Base-by-base conservation (phyloP, 495 filamentous ascomycete genomes). In the Xylaria bambusicola region DNA sequence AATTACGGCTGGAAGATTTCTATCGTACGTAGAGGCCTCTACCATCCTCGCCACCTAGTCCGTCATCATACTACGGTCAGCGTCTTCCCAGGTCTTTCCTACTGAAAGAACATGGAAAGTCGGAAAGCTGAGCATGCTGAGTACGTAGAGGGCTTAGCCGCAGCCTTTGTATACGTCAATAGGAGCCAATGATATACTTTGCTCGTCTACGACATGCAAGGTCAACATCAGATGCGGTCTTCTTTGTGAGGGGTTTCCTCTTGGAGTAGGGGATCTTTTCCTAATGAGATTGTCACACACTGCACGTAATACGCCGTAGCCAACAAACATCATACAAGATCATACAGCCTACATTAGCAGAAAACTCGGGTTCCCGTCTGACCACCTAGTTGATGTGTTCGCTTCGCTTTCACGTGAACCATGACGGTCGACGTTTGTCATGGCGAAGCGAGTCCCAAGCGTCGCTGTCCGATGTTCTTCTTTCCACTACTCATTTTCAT, bases 301-400 rank as follows among this genome's bases (percentile, higher is more conserved):
- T 31, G 12, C 47, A 66, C 21, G 65, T 68, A 38, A 60, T 56
- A 23, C 33, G 20, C 12, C 40, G 36, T 35, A 53, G 3, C 66
- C 54, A 24, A 18, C 47, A 13, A n/a, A 61, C 51, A 20, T 62
- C 62, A 15, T 51, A 41, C 17, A 40, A 65, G 12, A 23, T 49
- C 27, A 38, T 31, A 21, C 52, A 24, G 29, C 12, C 15, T 51
- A 1, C n/a, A 6, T 33, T 17, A 27, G 18, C 38, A n/a, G 20
- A 17, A 13, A 3, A 24, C 33, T 52, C 10, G 12, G 20, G 31
- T 40, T 21, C 10, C 33, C 33, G 49, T 13, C 49, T 33, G 18
- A 38, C 49, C 33, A 52, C 27, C 13, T 41, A 27, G 33, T 12
- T 10, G 21, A 18, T 27, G 35, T 10, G 21, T 10, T 40, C 33